Evolutionary conservation across 1,284 basidiomycete genomes (phyloP).

Genomic region (Leccinum cinnamomeum): DNA sequence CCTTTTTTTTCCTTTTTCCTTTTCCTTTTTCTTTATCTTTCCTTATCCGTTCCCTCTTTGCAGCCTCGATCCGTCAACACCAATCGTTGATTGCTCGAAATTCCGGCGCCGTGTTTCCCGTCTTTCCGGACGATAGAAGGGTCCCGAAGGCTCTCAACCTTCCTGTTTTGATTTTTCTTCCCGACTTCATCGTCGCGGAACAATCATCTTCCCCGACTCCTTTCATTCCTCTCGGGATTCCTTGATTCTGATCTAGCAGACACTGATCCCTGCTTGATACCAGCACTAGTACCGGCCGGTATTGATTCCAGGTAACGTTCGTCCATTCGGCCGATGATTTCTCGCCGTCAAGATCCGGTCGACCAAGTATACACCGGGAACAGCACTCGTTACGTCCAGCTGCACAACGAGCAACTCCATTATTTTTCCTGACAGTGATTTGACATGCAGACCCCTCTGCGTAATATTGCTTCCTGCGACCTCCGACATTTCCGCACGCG

Average conservation of each 20-base stretch:
- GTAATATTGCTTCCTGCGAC: slow-evolving; percentile 8
- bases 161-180: slow-evolving; percentile 4
- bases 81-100: neutral
- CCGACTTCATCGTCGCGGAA: slow-evolving; percentile 2
- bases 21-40: neutral
- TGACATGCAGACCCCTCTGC: slow-evolving; percentile 2
- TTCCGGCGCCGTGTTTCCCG: neutral
- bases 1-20: slow-evolving; percentile 1
- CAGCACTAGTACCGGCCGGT: neutral
- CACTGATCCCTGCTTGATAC: neutral
- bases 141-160: neutral
- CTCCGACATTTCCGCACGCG: slow-evolving; percentile 4
- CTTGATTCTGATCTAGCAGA: slow-evolving; percentile 1
- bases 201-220: slow-evolving; percentile 1
- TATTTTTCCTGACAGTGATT: slow-evolving; percentile 11
- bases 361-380: neutral
- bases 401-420: neutral
- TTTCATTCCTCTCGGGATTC: slow-evolving; percentile 1
- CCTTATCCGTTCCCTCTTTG: slow-evolving; percentile 1
- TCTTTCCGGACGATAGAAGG: neutral
- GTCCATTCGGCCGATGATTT: neutral
- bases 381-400: neutral
- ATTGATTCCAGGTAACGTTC: slow-evolving; percentile 10
- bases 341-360: neutral
- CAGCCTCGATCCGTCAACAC: slow-evolving; percentile 9